Evolutionary conservation across 352 stramenopile genomes (phyloP), one percentile per base, ranked within the genome.

Genomic region (Phytophthora fragariaefolia): DNA sequence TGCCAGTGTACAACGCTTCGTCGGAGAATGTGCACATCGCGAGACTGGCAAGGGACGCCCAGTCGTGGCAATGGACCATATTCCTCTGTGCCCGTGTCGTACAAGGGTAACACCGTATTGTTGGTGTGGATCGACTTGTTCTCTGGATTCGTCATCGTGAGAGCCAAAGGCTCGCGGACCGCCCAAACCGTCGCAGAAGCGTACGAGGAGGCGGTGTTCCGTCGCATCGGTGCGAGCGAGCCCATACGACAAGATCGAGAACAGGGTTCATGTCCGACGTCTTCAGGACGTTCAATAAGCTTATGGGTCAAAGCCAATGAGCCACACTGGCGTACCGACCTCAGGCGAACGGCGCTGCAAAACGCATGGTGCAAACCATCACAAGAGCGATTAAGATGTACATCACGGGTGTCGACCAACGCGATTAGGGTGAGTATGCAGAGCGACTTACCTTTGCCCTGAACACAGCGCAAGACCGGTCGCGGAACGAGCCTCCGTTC

Each of bases 51-150:
- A 57, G 17, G 32, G 50, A 26, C 15, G 50, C 9, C 48, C 48
- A 15, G 20, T 63, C 18, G 6, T 63, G 9, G 43, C 28, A n/a
- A 63, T 56, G 56, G 45, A 63, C 40, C 56, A 63, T 43, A 63
- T 63, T 5, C 45, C 45, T 63, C 56, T 40, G 26, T 56, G 22
- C 56, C 56, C 18, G 17, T n/a, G 7, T 32, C 27, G 45, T 17
- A 48, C 40, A 48, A 48, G n/a, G 40, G 40, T 5, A 48, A 63
- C 30, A 63, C 56, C 2, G 54, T 54, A 30, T 40, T 63, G 7
- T 42, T 55, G 23, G 8, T 15, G 9, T 27, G 49, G 49, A 10
- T 57, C 9, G 45, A 51, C 9, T 8, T 26, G 20, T 43, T 22
- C 15, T 20, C 36, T 0, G 17, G 36, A 0, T 43, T 20, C 17